Base-by-base conservation (phyloP, 1,139 yeast genomes). In the Yamadazyma triangularis region DNA sequence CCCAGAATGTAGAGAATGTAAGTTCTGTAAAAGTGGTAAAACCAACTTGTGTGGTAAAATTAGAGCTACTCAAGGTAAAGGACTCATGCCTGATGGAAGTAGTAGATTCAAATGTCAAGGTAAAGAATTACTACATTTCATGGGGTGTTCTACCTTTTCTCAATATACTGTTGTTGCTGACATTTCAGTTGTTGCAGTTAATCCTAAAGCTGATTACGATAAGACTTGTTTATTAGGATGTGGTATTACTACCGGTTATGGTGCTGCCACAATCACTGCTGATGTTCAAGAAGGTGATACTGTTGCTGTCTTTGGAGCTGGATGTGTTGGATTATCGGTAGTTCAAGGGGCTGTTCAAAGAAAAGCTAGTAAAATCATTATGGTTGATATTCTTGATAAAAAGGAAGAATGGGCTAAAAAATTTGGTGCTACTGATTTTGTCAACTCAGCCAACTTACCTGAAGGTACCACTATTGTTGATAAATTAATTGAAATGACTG, bases 151-250 rank as follows among this genome's bases (percentile, higher is more conserved):
- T 25, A 86, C 96, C 22, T 91, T 91, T 60, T 80, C 96, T 25
- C 95, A 91, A 67, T 91, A 91, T 63, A 91, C 98, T 11, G 98
- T 91, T 37, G 95, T 91, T 27, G 95, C 97, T 28, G 98, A 91
- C 56, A 91, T 91, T 40, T 87, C 96, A n/a, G 88, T 89, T 22
- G 98, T 89, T 35, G 93, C 95, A 12, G 88, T 91, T 41, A 79
- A 87, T 58, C 79, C 81, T 37, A 63, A 75, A 42, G 97, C 96
- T 33, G 83, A 86, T 40, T 71, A 80, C 53, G 95, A 87, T 53
- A 78, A 81, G 55, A 84, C 93, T 28, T 89, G 97, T 70, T 67
- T 91, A 59, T 75, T 93, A 48, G 98, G 98, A 28, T 91, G 98
- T 60, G 98, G 98, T 68, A 87, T 91, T 53, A 91, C 98, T 40